Evolutionary conservation across 2,329 filamentous ascomycete genomes (phyloP).

Genomic region (Aureobasidium musti): DNA sequence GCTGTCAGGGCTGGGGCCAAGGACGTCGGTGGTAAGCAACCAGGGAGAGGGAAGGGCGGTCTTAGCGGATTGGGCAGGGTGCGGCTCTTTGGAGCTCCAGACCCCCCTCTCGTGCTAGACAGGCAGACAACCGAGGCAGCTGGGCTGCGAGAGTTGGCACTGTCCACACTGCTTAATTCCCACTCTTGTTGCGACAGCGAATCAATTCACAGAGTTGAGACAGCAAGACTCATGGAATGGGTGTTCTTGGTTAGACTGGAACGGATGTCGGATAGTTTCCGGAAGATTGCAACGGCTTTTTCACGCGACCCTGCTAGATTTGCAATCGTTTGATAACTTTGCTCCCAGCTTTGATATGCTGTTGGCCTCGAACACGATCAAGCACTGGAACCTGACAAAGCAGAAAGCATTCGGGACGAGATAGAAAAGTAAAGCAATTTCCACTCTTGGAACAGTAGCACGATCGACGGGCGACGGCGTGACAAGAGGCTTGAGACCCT

Average conservation of each 20-base stretch:
- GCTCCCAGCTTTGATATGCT: not conserved
- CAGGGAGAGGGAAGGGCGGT: not conserved
- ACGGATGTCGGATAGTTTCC: not conserved
- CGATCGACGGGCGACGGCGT: not conserved
- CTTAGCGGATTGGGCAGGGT: not conserved
- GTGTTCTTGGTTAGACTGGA: not conserved
- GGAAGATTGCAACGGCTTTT: conserved; percentile 10
- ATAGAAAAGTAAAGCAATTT: not conserved
- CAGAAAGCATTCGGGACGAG: not conserved
- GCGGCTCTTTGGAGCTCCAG: not conserved
- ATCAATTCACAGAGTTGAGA: not conserved
- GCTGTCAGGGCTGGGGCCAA: conserved; percentile 10
- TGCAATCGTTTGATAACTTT: not conserved
- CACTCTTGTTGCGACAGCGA: not conserved
- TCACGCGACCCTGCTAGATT: not conserved
- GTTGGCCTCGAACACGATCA: not conserved
- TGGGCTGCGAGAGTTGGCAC: not conserved
- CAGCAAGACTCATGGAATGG: not conserved
- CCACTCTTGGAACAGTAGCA: not conserved
- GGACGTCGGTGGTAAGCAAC: not conserved
- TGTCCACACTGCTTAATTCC: not conserved
- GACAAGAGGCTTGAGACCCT: not conserved
- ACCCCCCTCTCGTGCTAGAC: not conserved
- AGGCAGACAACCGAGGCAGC: not conserved
- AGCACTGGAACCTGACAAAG: not conserved